phyloP scores from a whole-genome alignment of 73 alveolate species.

The Effrenium voratum region DNA sequence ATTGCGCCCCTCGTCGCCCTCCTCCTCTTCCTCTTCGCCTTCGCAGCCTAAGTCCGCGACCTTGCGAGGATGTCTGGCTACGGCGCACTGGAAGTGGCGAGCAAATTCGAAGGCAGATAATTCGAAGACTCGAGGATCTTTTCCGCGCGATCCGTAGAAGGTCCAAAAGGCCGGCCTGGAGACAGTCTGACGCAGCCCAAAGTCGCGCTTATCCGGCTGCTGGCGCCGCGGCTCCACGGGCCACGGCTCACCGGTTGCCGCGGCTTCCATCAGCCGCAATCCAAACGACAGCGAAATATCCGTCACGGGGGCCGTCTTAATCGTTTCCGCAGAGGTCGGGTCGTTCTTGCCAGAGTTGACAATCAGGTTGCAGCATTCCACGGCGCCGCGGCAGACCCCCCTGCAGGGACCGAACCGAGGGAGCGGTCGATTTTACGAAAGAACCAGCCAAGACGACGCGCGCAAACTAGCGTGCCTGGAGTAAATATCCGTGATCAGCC shows the following conservation, averaged over 20 bases:
- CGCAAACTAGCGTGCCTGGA: no score
- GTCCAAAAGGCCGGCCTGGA: background rate
- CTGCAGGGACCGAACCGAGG: no score
- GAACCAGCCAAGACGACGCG: background rate
- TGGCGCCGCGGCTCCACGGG: background rate
- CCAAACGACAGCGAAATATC: background rate
- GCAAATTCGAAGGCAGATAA: conserved; percentile 39
- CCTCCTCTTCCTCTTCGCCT: background rate
- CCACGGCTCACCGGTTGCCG: background rate
- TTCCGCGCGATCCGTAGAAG: conserved; percentile 11
- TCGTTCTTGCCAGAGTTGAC: background rate
- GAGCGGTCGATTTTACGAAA: background rate
- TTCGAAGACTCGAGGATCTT: background rate
- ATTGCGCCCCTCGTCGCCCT: background rate
- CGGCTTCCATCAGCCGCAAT: background rate
- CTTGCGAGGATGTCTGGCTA: background rate
- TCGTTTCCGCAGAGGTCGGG: background rate
- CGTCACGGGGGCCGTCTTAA: conserved; percentile 35
- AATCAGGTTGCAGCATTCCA: conserved; percentile 40
- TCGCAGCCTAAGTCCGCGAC: background rate
- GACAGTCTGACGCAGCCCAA: background rate
- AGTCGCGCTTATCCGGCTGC: background rate
- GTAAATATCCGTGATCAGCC: conserved; percentile 11
- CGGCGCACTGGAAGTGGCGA: background rate
- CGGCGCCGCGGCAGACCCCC: conserved; percentile 56